Percentiles rank a stretch among this genome's conserved stretches.
phyloP scores from a whole-genome alignment of 306 rosid genomes.

The Gillenia trifoliata region DNA sequence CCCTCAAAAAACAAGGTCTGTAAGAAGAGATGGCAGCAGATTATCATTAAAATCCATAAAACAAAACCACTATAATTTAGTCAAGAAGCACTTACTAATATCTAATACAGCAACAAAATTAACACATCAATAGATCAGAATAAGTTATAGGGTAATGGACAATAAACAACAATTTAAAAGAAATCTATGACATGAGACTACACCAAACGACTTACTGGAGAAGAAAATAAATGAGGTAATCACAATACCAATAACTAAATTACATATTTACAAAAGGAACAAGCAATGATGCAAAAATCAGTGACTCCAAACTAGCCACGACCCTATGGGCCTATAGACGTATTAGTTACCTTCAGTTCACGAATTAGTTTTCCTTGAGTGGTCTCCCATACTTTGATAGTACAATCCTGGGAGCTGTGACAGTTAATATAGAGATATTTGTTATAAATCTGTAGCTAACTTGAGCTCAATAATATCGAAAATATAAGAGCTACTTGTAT shows the following conservation, averaged over 20 bases:
- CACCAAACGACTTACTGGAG: not conserved
- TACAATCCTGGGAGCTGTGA: conserved; percentile 85
- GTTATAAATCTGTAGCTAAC: conserved; percentile 9
- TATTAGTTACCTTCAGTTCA: conserved; percentile 61
- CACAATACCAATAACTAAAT: not conserved
- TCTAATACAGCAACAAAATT: not conserved
- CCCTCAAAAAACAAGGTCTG: not conserved
- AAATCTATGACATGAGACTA: not conserved
- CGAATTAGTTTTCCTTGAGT: conserved; percentile 87
- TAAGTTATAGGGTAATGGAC: not conserved
- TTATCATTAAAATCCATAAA: not conserved
- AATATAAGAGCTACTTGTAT: not conserved
- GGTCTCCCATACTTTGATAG: conserved; percentile 93
- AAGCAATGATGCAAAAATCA: not conserved
- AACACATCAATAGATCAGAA: not conserved
- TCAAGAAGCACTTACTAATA: not conserved
- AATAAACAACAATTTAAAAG: not conserved
- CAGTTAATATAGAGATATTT: conserved; percentile 16
- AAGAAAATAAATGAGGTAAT: not conserved
- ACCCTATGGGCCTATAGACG: not conserved
- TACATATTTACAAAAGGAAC: not conserved
- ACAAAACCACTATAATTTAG: not conserved
- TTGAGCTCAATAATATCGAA: not conserved
- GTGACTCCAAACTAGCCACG: not conserved
- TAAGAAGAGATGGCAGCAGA: not conserved